A percentile compares a stretch with the other conserved stretches of the same genome.
phyloP scores from a whole-genome alignment of 1,284 basidiomycete genomes.

The Phlebopus sp. region DNA sequence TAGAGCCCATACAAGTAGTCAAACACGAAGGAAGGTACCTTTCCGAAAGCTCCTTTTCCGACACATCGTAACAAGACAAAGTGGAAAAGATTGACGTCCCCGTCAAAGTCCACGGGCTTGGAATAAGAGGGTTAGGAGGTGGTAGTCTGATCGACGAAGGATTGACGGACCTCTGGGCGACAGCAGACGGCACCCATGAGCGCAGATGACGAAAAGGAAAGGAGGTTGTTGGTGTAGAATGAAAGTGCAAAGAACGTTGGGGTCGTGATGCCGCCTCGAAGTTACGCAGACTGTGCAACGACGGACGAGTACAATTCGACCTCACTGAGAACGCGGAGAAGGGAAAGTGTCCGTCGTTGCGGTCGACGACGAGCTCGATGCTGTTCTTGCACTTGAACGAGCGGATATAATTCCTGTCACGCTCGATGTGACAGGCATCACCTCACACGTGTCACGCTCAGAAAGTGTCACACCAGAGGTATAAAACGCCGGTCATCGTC shows the following conservation, averaged over 20 bases:
- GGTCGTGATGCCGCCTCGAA: neutral
- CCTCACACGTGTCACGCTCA: neutral
- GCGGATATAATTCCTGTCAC: neutral
- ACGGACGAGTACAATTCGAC: neutral
- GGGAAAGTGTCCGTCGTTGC: neutral
- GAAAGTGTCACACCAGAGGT: no score
- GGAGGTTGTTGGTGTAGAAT: slow-evolving; percentile 10
- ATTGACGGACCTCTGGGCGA: slow-evolving; percentile 61
- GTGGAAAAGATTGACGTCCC: slow-evolving; percentile 96
- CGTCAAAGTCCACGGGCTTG: slow-evolving; percentile 97
- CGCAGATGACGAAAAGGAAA: slow-evolving; percentile 17
- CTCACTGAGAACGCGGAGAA: neutral
- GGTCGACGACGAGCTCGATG: neutral
- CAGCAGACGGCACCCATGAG: slow-evolving; percentile 83
- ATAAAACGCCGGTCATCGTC: no score
- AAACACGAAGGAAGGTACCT: slow-evolving; percentile 53
- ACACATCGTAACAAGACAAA: slow-evolving; percentile 93
- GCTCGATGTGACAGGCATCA: neutral
- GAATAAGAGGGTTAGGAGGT: slow-evolving; percentile 6
- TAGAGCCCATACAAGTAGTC: neutral
- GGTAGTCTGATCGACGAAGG: slow-evolving; percentile 6
- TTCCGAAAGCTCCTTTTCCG: slow-evolving; percentile 98
- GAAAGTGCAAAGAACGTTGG: neutral
- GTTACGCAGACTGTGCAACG: neutral
- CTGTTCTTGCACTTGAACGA: neutral